Base-by-base conservation (phyloP, 225 moss, liverwort and hornwort genomes). In the Physcomitrellopsis africana region DNA sequence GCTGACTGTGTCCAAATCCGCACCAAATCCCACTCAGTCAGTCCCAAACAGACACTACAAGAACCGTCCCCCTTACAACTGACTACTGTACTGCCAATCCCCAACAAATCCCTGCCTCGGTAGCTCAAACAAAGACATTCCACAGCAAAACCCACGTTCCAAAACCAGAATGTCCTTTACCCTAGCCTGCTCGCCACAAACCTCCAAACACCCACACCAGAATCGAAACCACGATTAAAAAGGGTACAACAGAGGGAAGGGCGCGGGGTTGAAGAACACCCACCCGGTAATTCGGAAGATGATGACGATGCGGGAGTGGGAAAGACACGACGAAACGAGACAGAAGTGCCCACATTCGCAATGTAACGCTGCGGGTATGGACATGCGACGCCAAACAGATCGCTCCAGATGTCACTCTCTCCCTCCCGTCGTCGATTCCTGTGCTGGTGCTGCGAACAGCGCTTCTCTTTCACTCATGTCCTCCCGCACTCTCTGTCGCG, bases 21-120 rank as follows among this genome's bases (percentile, higher is more conserved):
- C 70, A 52, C 10, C 52, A 65, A 23, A 18, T 23, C 58, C 32
- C 49, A 23, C 56, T 19, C 32, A 37, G 73, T 82, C 81, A 82
- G 73, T 56, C 12, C 66, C 51, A 14, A 7, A 23, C 44, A 10
- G 14, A 9, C 48, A 11, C 10, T 11, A 3, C 9, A 22, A 46
- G 42, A 19, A 37, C 42, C 42, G 52, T 16, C 22, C 23, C 58
- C 58, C 72, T 45, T 14, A 19, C 16, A 51, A 37, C 32, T 7
- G 32, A 37, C 32, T 37, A 37, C 32, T 4, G 0, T 2, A 14
- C 59, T 59, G 8, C 13, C 9, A 72, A 17, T 16, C 23, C n/a
- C n/a, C 26, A 26, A 24, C 49, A 66, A 46, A 60, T 60, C 27
- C 6, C 59, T 27, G 14, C 59, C 14, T 15, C 24, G 24, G 27